These are phyloP conservation scores for Hymenoscyphus repandus DNA, from an alignment of 2,329 filamentous ascomycete species.

Conservation along the genomic window DNA sequence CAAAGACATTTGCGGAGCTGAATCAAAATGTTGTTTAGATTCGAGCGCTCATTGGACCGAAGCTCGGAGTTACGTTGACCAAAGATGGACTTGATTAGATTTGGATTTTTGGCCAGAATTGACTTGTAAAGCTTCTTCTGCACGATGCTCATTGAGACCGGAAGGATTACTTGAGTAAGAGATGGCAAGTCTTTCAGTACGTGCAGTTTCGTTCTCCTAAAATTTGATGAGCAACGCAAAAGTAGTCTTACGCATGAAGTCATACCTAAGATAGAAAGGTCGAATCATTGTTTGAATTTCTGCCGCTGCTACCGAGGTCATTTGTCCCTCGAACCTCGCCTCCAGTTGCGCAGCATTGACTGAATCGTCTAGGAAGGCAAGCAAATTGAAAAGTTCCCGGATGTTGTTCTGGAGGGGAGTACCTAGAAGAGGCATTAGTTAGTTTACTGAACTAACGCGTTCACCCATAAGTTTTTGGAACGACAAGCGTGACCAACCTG, in stretches of 20 bases:
- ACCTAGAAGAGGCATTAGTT: constrained; percentile 31
- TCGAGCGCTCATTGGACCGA: constrained; percentile 68
- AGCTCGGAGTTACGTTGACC: constrained; percentile 53
- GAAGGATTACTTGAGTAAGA: constrained; percentile 91
- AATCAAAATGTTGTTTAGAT: constrained; percentile 89
- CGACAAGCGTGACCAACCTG: constrained; percentile 38
- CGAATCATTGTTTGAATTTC: constrained; percentile 80
- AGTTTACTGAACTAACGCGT: constrained; percentile 8
- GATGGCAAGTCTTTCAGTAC: constrained; percentile 89
- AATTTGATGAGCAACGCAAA: constrained; percentile 1
- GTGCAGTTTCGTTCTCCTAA: constrained; percentile 76
- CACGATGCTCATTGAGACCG: constrained; percentile 88
- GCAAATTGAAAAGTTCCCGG: constrained; percentile 89
- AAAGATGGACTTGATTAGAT: constrained; percentile 84
- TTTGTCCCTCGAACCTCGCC: constrained; percentile 59
- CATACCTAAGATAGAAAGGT: constrained; percentile 53
- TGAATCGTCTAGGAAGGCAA: constrained; percentile 80
- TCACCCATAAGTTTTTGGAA: not conserved
- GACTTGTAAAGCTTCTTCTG: constrained; percentile 94
- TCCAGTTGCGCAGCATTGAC: constrained; percentile 70
- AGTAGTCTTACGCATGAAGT: not conserved
- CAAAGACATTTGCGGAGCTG: constrained; percentile 92
- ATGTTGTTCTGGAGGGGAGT: constrained; percentile 96
- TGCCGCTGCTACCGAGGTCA: constrained; percentile 76
- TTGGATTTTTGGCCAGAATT: constrained; percentile 84